These are phyloP conservation scores for Cutaneotrichosporon spelunceum DNA, from an alignment of 1,284 basidiomycete genomes.

Conservation along the genomic window DNA sequence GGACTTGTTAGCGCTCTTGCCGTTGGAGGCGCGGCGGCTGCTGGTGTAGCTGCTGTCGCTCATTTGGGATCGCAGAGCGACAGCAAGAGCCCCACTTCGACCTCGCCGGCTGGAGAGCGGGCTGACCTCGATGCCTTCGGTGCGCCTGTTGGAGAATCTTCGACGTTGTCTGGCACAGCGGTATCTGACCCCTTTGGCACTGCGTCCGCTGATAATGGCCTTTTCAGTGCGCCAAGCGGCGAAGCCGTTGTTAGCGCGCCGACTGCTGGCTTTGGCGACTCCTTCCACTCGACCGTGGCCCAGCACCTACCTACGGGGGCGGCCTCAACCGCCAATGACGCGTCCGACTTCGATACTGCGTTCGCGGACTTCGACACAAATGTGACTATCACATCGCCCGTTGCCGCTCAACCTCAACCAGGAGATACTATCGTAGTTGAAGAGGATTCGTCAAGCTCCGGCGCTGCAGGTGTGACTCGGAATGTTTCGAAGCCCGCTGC, in stretches of 20 bases:
- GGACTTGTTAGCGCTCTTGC: constrained; percentile 12
- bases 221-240: background rate
- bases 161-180: background rate
- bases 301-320: background rate
- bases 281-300: constrained; percentile 19
- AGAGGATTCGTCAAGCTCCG: background rate
- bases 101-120: background rate
- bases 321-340: constrained; percentile 11
- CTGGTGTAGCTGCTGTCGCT: background rate
- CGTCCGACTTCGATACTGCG: constrained; percentile 47
- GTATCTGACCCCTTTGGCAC: constrained; percentile 1
- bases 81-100: background rate
- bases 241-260: background rate
- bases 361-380: constrained; percentile 63
- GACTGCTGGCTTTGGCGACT: constrained; percentile 29
- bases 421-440: background rate
- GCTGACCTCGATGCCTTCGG: background rate
- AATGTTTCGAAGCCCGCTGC: background rate
- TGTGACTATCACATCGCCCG: background rate
- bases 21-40: constrained; percentile 19
- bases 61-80: background rate
- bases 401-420: background rate
- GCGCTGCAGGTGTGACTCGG: background rate
- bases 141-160: background rate
- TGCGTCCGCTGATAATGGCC: background rate